These are phyloP conservation scores for Trypanosoma melophagium DNA, from an alignment of 208 protist species.

Conservation along the genomic window DNA sequence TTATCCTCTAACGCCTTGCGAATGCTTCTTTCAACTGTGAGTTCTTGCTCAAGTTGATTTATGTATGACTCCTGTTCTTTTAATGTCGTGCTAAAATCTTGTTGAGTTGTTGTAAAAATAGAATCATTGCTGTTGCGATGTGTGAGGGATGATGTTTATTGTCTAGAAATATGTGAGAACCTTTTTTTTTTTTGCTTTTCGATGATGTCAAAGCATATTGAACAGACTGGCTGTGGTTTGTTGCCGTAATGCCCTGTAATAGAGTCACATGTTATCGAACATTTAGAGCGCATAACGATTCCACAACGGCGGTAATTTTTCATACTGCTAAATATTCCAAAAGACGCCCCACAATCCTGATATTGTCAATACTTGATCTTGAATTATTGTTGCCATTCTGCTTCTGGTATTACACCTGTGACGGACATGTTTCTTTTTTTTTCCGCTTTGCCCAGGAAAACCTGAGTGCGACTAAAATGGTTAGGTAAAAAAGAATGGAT, in stretches of 20 bases:
- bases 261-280: conserved; percentile 20
- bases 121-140: neutral
- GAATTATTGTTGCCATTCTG: conserved; percentile 42
- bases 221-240: conserved; percentile 45
- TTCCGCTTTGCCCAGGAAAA: no score
- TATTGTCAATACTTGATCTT: conserved; percentile 61
- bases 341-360: conserved; percentile 59
- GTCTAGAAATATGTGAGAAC: neutral
- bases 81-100: neutral
- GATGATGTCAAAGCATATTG: conserved; percentile 44
- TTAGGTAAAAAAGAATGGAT: neutral
- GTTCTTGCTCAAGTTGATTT: no score
- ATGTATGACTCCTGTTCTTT: neutral
- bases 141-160: neutral
- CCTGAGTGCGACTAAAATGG: no score
- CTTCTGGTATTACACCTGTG: conserved; percentile 48
- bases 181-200: conserved; percentile 33
- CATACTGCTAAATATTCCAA: conserved; percentile 54
- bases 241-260: conserved; percentile 53
- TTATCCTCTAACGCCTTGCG: no score
- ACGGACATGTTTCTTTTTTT: conserved; percentile 30
- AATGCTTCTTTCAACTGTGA: no score
- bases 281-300: conserved; percentile 64
- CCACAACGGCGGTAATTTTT: conserved; percentile 71
- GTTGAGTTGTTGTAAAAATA: neutral